Conservation (phyloP, 1,284 basidiomycete species). For the Kalmanozyma brasiliensis region DNA sequence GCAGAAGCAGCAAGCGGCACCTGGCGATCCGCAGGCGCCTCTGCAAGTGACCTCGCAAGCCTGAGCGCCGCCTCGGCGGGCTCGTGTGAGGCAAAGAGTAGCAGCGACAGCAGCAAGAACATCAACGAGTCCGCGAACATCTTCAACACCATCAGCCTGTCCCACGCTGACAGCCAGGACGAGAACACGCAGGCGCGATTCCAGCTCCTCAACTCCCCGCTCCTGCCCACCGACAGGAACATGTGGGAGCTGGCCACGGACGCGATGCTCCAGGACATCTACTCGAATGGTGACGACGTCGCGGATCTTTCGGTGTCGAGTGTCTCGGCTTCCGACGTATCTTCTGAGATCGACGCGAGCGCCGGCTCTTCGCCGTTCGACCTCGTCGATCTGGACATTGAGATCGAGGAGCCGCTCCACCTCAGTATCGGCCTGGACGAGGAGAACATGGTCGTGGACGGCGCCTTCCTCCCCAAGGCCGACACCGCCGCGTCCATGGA, state of each 20-base stretch:
- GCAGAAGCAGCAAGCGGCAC: slow-evolving; percentile 32
- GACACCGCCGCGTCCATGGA: slow-evolving; percentile 18
- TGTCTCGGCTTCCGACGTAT: slow-evolving; percentile 8
- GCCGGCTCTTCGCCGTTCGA: slow-evolving; percentile 47
- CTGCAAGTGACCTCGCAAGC: slow-evolving; percentile 41
- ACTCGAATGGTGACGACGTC: slow-evolving; percentile 14
- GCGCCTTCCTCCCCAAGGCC: slow-evolving; percentile 3
- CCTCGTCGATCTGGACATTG: slow-evolving; percentile 47
- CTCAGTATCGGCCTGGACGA: slow-evolving; percentile 28
- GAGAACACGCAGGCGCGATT: slow-evolving; percentile 22
- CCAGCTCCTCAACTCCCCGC: slow-evolving; percentile 38
- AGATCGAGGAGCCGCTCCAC: slow-evolving; percentile 49
- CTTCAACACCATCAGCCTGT: slow-evolving; percentile 35
- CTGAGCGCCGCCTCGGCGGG: slow-evolving; percentile 27
- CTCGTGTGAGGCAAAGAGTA: slow-evolving; percentile 18
- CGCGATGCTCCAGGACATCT: slow-evolving; percentile 46
- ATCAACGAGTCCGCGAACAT: slow-evolving; percentile 9
- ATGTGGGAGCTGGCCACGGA: slow-evolving; percentile 48
- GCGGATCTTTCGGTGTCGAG: slow-evolving; percentile 11
- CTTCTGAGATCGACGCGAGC: slow-evolving; percentile 18
- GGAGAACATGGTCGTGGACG: slow-evolving; percentile 1
- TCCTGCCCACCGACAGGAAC: slow-evolving; percentile 31
- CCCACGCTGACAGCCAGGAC: slow-evolving; percentile 20
- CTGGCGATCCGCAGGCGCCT: slow-evolving; percentile 35
- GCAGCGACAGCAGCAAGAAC: slow-evolving; percentile 13